Evolutionary conservation across 805 yeast genomes (phyloP), one percentile per base, ranked within the genome.

Genomic region (Myxozyma neotropica): DNA sequence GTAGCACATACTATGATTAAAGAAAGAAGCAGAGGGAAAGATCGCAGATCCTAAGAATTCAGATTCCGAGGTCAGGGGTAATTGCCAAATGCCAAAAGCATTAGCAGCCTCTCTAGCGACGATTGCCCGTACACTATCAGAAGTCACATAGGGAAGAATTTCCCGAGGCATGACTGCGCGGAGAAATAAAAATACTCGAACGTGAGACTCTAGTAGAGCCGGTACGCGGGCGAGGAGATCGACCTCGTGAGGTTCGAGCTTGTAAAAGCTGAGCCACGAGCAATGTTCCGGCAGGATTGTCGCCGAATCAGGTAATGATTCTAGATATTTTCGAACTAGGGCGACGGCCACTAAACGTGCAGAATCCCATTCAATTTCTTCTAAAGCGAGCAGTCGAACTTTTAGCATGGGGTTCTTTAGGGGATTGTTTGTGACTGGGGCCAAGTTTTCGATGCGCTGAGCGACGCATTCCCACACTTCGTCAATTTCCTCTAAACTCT

Each of bases 1-100:
- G n/a, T n/a, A n/a, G n/a, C n/a, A 49, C 66, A 21, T 45, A 61
- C 65, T 82, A 69, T 85, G 89, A 67, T 85, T 85, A 77, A 85
- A 85, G 65, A 75, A 85, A 2, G 89, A 85, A 0, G 86, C 88
- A 29, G 80, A 78, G 0, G 89, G 87, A 58, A 77, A 82, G 2
- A 85, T 77, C 39, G 81, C 78, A 63, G 83, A 83, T 0, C 90
- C 90, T 52, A 84, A 75, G 64, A 80, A 83, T 59, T 82, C 87
- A 10, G 71, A 66, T 1, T 74, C 74, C 2, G 69, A 72, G 5
- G 65, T 71, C 1, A 73, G 64, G 15, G 75, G 71, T 5, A 67
- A 70, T 50, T 85, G 82, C 87, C 89, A 84, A 23, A 84, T 82
- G 1, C 89, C 89, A 71, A 85, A 85, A 0, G 89, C 85, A 68